These are phyloP conservation scores for Phalaenopsis aphrodite DNA, from an alignment of 106 monocot species.

Conservation along the genomic window DNA sequence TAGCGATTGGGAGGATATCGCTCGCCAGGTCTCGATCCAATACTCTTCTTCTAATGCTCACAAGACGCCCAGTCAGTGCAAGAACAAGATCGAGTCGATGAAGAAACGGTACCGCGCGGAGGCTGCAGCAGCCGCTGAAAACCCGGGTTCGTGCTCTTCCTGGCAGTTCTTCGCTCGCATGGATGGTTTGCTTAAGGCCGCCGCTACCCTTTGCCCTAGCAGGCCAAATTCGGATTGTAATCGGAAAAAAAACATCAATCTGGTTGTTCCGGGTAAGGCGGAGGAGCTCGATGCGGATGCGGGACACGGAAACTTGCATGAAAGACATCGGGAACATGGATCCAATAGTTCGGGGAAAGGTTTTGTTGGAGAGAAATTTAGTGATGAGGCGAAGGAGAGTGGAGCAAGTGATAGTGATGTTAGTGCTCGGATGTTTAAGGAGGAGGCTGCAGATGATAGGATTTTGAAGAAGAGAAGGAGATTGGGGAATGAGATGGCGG, in stretches of 20 bases:
- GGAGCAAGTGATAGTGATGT: conserved; percentile 16
- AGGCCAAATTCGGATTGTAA: conserved; percentile 6
- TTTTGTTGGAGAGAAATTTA: conserved; percentile 2
- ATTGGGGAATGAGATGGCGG: conserved; percentile 22
- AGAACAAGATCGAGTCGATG: conserved; percentile 96
- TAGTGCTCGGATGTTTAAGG: conserved; percentile 7
- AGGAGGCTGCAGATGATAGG: neutral
- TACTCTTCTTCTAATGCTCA: conserved; percentile 19
- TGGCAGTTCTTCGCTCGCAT: conserved; percentile 65
- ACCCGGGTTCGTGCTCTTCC: conserved; percentile 20
- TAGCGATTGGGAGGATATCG: conserved; percentile 76
- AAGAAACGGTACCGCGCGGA: conserved; percentile 81
- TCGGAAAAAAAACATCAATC: neutral
- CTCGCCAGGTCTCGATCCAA: conserved; percentile 40
- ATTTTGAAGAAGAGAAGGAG: conserved; percentile 27
- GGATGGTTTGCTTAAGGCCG: conserved; percentile 45
- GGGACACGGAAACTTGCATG: conserved; percentile 10
- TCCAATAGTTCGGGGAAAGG: conserved; percentile 27
- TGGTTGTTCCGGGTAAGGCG: conserved; percentile 10
- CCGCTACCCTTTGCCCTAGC: conserved; percentile 8
- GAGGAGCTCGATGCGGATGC: conserved; percentile 19
- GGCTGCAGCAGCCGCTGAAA: conserved; percentile 13
- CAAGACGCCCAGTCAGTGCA: conserved; percentile 81
- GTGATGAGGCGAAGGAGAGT: conserved; percentile 17
- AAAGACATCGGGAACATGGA: conserved; percentile 23